Evolutionary conservation across 2,329 filamentous ascomycete species (phyloP).

Genomic region (Knoxdaviesia capensis): DNA sequence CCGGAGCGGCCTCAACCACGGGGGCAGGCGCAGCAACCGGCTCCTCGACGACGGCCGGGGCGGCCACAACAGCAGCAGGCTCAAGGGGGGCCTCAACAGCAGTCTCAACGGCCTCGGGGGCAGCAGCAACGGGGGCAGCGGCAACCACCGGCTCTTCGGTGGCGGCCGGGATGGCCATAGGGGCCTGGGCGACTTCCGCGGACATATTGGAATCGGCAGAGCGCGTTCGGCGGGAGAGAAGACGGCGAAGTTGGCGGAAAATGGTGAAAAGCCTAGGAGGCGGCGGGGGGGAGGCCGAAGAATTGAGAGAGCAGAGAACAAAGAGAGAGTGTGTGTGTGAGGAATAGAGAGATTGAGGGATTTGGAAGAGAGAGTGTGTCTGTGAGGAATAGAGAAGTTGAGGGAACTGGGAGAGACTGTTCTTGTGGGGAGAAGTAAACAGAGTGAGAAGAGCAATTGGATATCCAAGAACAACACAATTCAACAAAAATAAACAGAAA

Average conservation of each 20-base stretch:
- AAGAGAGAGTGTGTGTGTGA: not conserved
- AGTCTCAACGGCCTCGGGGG: not conserved
- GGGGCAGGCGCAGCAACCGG: not conserved
- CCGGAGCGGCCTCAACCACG: not conserved
- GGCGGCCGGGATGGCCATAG: not conserved
- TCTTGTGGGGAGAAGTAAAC: too few species aligned
- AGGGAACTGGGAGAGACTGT: too few species aligned
- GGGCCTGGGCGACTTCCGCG: not conserved
- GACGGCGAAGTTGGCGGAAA: too few species aligned
- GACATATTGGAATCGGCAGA: too few species aligned
- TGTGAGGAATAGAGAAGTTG: not conserved
- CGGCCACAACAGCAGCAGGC: not conserved
- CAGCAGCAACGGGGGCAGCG: not conserved
- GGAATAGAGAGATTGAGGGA: not conserved
- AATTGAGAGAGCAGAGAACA: too few species aligned
- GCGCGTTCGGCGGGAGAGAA: too few species aligned
- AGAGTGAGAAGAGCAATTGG: too few species aligned
- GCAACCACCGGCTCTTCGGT: not conserved
- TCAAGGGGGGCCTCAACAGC: not conserved
- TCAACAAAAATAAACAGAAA: not conserved
- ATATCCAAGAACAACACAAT: too few species aligned
- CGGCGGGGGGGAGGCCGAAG: too few species aligned
- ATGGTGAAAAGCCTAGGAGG: too few species aligned
- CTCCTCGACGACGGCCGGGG: not conserved
- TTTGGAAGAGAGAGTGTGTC: not conserved